Percentiles rank a stretch among this genome's conserved stretches.
Conservation (phyloP, 306 rosid species). For the Vigna trinervia region DNA sequence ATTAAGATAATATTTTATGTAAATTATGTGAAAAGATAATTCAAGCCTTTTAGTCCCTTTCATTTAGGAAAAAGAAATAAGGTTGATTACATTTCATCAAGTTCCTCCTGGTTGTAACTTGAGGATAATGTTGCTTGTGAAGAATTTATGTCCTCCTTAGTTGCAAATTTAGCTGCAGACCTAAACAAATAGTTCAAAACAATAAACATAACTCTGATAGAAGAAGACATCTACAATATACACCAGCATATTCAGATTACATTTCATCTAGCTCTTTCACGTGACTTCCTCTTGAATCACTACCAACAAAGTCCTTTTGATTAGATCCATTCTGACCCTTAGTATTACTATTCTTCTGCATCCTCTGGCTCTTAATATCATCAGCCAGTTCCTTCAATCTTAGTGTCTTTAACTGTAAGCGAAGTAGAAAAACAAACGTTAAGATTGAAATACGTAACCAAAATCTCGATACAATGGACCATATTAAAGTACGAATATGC, state of each 20-base stretch:
- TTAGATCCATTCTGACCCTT: conserved; percentile 56
- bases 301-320: conserved; percentile 43
- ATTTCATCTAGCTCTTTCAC: conserved; percentile 64
- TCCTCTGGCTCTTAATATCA: conserved; percentile 75
- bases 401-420: conserved; percentile 67
- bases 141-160: conserved; percentile 48
- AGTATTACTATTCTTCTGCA: conserved; percentile 57
- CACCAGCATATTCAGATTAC: conserved; percentile 53
- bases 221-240: conserved; percentile 16
- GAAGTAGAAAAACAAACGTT: not conserved
- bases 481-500: not conserved
- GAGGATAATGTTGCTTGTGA: conserved; percentile 20
- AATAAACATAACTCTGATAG: conserved; percentile 28
- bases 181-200: conserved; percentile 49
- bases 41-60: not conserved
- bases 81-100: conserved; percentile 77
- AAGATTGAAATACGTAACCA: conserved; percentile 14
- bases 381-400: conserved; percentile 75
- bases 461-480: conserved; percentile 25
- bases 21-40: conserved; percentile 21
- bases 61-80: conserved; percentile 37
- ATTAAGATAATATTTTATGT: not conserved
- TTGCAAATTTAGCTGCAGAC: conserved; percentile 54
- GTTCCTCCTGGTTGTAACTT: conserved; percentile 62
- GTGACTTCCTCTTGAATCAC: conserved; percentile 47